Conservation (phyloP, 179 eudicot species). For the Amaranthus tricolor region DNA sequence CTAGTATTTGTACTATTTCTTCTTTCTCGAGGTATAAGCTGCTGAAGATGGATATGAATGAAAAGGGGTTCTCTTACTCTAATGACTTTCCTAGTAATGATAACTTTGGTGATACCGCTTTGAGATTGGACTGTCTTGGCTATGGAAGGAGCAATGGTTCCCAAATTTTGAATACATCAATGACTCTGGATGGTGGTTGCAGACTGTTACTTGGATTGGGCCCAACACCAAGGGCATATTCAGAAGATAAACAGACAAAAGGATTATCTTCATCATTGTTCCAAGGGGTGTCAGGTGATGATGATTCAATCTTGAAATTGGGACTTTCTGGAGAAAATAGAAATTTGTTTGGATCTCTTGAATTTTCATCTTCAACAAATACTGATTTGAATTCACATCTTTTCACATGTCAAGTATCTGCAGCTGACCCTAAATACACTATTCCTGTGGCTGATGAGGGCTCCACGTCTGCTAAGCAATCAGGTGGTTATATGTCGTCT, state of each 20-base stretch:
- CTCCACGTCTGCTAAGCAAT: slow-evolving; percentile 77
- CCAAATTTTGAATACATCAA: slow-evolving; percentile 26
- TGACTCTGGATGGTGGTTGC: slow-evolving; percentile 72
- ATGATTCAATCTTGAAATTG: slow-evolving; percentile 61
- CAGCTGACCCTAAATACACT: slow-evolving; percentile 18
- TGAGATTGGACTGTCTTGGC: slow-evolving; percentile 70
- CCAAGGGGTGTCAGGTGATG: slow-evolving; percentile 32
- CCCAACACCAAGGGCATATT: slow-evolving; percentile 55
- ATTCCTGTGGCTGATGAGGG: slow-evolving; percentile 60
- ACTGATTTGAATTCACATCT: slow-evolving; percentile 21
- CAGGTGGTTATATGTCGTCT: slow-evolving; percentile 81
- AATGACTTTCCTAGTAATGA: slow-evolving; percentile 35
- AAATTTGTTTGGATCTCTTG: slow-evolving; percentile 30
- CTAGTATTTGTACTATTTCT: slow-evolving; percentile 16
- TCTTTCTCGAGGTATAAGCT: slow-evolving; percentile 8
- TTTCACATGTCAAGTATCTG: too few species aligned
- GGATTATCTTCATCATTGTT: slow-evolving; percentile 24
- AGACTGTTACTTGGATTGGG: slow-evolving; percentile 90
- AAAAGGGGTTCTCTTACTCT: slow-evolving; percentile 34
- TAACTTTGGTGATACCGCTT: slow-evolving; percentile 57
- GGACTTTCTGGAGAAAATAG: slow-evolving; percentile 57
- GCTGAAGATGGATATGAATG: slow-evolving; percentile 52
- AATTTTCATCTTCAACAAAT: slow-evolving; percentile 25
- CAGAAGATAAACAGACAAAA: slow-evolving; percentile 40
- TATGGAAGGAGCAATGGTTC: slow-evolving; percentile 39